These are phyloP conservation scores for Leccinum uliginosum DNA, from an alignment of 768 basidiomycete genomes.

Conservation along the genomic window DNA sequence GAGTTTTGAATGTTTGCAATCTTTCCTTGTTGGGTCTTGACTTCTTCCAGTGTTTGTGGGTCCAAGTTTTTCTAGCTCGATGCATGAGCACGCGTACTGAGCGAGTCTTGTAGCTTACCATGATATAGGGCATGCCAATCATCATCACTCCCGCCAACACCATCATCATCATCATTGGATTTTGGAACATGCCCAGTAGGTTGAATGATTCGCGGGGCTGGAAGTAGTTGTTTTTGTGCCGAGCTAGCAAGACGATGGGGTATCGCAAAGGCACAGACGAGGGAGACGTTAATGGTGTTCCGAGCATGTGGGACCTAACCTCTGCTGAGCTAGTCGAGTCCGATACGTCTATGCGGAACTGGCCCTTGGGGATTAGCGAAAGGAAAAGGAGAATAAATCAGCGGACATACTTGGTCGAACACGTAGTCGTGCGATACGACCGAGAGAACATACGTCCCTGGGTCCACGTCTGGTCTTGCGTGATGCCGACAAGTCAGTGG, in stretches of 20 bases:
- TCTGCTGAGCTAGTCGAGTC: conserved; percentile 42
- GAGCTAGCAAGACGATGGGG: conserved; percentile 55
- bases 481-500: conserved; percentile 9
- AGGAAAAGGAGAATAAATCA: not conserved
- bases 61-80: conserved; percentile 66
- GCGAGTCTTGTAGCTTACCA: conserved; percentile 38
- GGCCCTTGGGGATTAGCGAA: conserved; percentile 1
- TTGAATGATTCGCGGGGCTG: conserved; percentile 70
- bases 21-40: conserved; percentile 58
- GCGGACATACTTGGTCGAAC: conserved; percentile 61
- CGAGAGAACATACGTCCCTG: conserved; percentile 66
- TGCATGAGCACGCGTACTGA: conserved; percentile 4
- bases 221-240: conserved; percentile 59
- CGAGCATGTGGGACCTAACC: conserved; percentile 59
- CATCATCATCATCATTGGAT: conserved; percentile 84
- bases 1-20: conserved; percentile 52
- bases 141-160: conserved; percentile 61
- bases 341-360: conserved; percentile 69
- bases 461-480: conserved; percentile 59
- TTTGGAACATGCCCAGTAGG: conserved; percentile 69
- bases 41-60: conserved; percentile 61
- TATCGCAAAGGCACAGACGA: conserved; percentile 53
- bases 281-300: conserved; percentile 63
- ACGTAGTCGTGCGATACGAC: conserved; percentile 60
- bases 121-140: conserved; percentile 70